Conservation (phyloP, 1,139 yeast genomes). For the Zhuliangozyma blackwelliae region DNA sequence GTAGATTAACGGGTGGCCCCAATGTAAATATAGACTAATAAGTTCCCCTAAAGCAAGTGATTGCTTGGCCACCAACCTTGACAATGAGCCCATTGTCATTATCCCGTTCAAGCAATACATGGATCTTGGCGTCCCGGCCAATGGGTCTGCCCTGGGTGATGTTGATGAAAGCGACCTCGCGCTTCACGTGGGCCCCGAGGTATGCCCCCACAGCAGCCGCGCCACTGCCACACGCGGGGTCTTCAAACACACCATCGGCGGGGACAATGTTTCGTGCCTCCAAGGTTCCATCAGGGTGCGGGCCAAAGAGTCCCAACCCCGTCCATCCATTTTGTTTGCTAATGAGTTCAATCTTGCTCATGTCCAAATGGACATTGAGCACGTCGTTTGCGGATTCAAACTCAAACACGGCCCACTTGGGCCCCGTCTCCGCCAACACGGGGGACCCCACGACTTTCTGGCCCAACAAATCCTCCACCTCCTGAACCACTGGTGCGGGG, state of each 20-base stretch:
- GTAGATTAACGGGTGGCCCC: too few relatives aligned
- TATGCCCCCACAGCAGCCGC: slow-evolving; percentile 33
- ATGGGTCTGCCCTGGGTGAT: slow-evolving; percentile 34
- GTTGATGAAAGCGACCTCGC: slow-evolving; percentile 1
- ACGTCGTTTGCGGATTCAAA: slow-evolving; percentile 26
- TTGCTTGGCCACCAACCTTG: slow-evolving; percentile 24
- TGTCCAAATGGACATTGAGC: slow-evolving; percentile 24
- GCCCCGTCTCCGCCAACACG: slow-evolving; percentile 30
- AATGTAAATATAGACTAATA: neutral
- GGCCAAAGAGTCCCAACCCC: slow-evolving; percentile 38
- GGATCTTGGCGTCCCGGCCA: slow-evolving; percentile 28
- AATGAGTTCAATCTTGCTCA: slow-evolving; percentile 14
- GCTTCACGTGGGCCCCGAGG: slow-evolving; percentile 11
- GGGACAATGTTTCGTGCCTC: slow-evolving; percentile 43
- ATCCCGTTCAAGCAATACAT: slow-evolving; percentile 14
- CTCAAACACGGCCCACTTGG: slow-evolving; percentile 36
- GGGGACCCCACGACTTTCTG: slow-evolving; percentile 13
- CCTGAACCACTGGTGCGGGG: slow-evolving; percentile 11
- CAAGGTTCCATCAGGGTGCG: slow-evolving; percentile 14
- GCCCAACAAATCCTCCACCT: slow-evolving; percentile 17
- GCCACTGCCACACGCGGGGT: slow-evolving; percentile 54
- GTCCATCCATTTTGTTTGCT: slow-evolving; percentile 16
- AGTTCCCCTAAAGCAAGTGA: slow-evolving; percentile 29
- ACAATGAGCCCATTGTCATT: slow-evolving; percentile 16
- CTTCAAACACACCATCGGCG: slow-evolving; percentile 31